phyloP scores from a whole-genome alignment of 805 yeast species.

The Wickerhamiella slavikovae region DNA sequence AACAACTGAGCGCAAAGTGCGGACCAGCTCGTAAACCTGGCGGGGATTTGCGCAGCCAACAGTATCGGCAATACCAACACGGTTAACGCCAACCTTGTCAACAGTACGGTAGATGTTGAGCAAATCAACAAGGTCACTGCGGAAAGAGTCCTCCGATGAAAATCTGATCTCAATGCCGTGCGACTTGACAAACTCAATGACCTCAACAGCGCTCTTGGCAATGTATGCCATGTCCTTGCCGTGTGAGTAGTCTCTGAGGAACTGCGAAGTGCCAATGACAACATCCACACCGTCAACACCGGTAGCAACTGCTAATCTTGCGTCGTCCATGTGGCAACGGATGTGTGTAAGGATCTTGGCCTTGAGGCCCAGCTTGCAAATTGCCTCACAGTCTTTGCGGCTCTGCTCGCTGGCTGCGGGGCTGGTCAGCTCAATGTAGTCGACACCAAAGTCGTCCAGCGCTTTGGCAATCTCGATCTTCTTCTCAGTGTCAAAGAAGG shows the following conservation, averaged over 20 bases:
- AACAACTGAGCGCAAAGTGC: slow-evolving; percentile 82
- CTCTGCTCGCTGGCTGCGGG: slow-evolving; percentile 97
- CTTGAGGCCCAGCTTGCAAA: slow-evolving; percentile 88
- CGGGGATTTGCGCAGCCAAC: slow-evolving; percentile 99
- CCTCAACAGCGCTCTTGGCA: slow-evolving; percentile 89
- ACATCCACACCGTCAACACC: slow-evolving; percentile 99
- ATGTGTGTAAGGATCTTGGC: slow-evolving; percentile 93
- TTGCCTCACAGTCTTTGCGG: slow-evolving; percentile 87
- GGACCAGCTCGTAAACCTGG: slow-evolving; percentile 90
- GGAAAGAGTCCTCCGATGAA: slow-evolving; percentile 92
- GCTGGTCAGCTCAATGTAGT: slow-evolving; percentile 90
- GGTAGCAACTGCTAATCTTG: slow-evolving; percentile 88
- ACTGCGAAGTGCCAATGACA: slow-evolving; percentile 92
- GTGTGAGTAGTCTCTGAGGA: slow-evolving; percentile 82
- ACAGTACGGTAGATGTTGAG: slow-evolving; percentile 92
- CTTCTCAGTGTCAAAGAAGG: slow-evolving; percentile 84
- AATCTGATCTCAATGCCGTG: slow-evolving; percentile 94
- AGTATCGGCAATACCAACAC: slow-evolving; percentile 98
- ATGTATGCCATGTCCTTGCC: slow-evolving; percentile 98
- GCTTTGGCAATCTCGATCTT: slow-evolving; percentile 96
- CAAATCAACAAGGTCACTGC: slow-evolving; percentile 88
- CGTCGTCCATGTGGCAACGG: slow-evolving; percentile 98
- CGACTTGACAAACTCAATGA: slow-evolving; percentile 88
- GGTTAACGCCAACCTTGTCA: slow-evolving; percentile 90
- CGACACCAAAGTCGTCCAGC: slow-evolving; percentile 92